phyloP scores from a whole-genome alignment of 2,329 filamentous ascomycete species.

The Aureobasidium namibiae region DNA sequence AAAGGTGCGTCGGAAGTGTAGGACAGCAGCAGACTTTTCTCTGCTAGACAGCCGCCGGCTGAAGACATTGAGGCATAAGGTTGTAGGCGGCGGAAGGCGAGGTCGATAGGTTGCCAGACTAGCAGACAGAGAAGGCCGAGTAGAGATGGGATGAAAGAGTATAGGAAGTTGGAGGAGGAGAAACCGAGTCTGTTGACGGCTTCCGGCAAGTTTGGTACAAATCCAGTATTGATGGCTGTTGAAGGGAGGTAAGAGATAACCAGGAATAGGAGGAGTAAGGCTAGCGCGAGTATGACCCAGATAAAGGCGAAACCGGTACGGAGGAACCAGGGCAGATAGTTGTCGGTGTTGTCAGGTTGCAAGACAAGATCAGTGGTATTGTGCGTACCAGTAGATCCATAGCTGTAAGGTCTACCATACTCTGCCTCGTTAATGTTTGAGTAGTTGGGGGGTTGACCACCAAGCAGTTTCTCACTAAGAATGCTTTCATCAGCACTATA shows the following conservation, averaged over 20 bases:
- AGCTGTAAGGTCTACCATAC: slow-evolving; percentile 18
- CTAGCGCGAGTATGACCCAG: slow-evolving; percentile 53
- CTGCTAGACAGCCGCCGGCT: slow-evolving; percentile 52
- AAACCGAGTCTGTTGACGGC: slow-evolving; percentile 48
- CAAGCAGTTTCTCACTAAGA: slow-evolving; percentile 36
- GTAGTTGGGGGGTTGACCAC: slow-evolving; percentile 17
- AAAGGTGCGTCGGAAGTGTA: slow-evolving; percentile 61
- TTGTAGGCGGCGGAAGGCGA: slow-evolving; percentile 55
- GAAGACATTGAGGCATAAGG: slow-evolving; percentile 59
- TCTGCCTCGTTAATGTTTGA: slow-evolving; percentile 24
- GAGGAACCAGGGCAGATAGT: slow-evolving; percentile 62
- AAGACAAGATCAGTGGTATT: slow-evolving; percentile 47
- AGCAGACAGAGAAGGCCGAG: slow-evolving; percentile 61
- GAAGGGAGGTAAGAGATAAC: slow-evolving; percentile 67
- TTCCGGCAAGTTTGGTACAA: slow-evolving; percentile 58
- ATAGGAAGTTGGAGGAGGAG: slow-evolving; percentile 81
- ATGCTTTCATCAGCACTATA: slow-evolving; percentile 44
- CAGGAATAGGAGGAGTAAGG: slow-evolving; percentile 62
- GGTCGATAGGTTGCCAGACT: slow-evolving; percentile 58
- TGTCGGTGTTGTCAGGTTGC: slow-evolving; percentile 37
- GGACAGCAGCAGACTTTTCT: slow-evolving; percentile 58
- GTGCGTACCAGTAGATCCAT: slow-evolving; percentile 7
- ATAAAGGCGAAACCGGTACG: slow-evolving; percentile 56
- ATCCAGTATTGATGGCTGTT: slow-evolving; percentile 58
- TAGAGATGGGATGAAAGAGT: slow-evolving; percentile 63